Conservation (phyloP, 2,329 filamentous ascomycete genomes). For the Orbilia ellipsospora region DNA sequence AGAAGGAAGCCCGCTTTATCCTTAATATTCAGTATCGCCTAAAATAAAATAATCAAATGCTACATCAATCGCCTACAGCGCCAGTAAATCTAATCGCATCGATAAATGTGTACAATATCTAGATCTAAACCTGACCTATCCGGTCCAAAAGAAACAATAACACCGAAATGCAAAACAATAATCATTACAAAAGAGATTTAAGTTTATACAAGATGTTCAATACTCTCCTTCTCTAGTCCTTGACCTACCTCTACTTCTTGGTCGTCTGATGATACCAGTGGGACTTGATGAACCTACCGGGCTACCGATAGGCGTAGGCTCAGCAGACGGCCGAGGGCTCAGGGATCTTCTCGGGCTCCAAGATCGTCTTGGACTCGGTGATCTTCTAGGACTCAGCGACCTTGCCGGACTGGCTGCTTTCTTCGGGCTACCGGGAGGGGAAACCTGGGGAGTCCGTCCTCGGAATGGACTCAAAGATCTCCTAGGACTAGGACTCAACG, state of each 20-base stretch:
- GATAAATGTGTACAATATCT: background rate
- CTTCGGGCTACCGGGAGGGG: conserved; percentile 23
- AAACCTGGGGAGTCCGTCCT: conserved; percentile 28
- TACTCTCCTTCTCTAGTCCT: conserved; percentile 33
- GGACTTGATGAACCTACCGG: conserved; percentile 46
- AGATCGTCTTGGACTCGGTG: conserved; percentile 43
- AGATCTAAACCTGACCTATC: background rate
- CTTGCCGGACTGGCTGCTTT: conserved; percentile 20
- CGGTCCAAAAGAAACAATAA: conserved; percentile 16
- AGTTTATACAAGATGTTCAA: conserved; percentile 9
- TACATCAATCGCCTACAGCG: too few relatives aligned
- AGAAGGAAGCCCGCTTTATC: too few relatives aligned
- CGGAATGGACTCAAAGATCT: conserved; percentile 36
- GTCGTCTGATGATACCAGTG: conserved; percentile 36
- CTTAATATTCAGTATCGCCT: too few relatives aligned
- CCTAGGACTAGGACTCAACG: background rate
- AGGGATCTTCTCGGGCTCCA: conserved; percentile 46
- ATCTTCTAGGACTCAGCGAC: conserved; percentile 44
- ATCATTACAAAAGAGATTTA: background rate
- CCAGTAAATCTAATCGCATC: too few relatives aligned
- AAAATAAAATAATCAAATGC: too few relatives aligned
- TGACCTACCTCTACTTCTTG: conserved; percentile 42
- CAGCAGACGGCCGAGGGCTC: conserved; percentile 37
- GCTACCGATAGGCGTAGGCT: conserved; percentile 28
- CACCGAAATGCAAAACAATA: background rate